Evolutionary conservation across 495 filamentous ascomycete genomes (phyloP), one percentile per base, ranked within the genome.

Genomic region (Clavariopsis aquatica): DNA sequence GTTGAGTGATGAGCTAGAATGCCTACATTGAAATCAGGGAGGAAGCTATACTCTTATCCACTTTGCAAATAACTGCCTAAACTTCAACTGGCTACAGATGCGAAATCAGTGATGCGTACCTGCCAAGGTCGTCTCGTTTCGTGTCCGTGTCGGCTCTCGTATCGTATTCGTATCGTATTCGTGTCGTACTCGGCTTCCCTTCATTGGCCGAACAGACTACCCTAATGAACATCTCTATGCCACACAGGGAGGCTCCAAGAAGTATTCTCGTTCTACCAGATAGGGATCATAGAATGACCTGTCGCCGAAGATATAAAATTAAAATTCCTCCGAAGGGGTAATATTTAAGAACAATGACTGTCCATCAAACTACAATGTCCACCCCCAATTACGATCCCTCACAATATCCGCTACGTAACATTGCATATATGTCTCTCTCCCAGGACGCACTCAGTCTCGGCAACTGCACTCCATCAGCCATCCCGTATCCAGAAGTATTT

Each of bases 401-500:
- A 12, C 31, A 34, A 34, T 12, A 6, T 12, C 31, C 12, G 31
- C 31, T 6, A 34, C 31, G n/a, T 43, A 43, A 43, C n/a, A 43
- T 7, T 17, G 38, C 38, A 3, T 9, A 3, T 17, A 43, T 43
- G 38, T 43, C 38, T n/a, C 15, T 43, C 15, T n/a, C 2, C 38
- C 38, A 43, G 13, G 9, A 43, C 12, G 38, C 13, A 43, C 38
- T 43, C n/a, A 17, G 2, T 17, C 15, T 17, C 15, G 15, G 38
- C 38, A 43, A 17, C 38, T 46, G 24, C 23, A 34, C 13, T 29
- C 15, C 43, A 31, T 13, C 9, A 22, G 26, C 19, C 8, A 38
- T 57, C 23, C 53, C 29, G 26, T 51, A 15, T 51, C 47, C 47
- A 24, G 47, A 51, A 24, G 47, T 51, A 13, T 24, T 28, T 51